Percentiles rank a stretch among this genome's conserved stretches.
Evolutionary conservation across 2,329 filamentous ascomycete genomes (phyloP).

Genomic region (Botrytis medusae): DNA sequence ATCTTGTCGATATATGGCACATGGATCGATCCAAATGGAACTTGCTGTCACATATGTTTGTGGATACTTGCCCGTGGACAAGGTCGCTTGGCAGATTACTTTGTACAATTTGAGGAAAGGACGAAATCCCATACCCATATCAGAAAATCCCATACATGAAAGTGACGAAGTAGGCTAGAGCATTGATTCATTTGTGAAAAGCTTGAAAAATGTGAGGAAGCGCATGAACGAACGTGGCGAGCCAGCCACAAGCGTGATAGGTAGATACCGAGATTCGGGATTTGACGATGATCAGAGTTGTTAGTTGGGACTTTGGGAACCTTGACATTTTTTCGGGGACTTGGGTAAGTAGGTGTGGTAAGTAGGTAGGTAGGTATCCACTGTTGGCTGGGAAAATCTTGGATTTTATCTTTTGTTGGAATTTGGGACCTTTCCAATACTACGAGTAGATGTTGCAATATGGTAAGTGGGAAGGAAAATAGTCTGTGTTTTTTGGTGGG

Average conservation of each 20-base stretch:
- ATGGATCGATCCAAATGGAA: neutral
- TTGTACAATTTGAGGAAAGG: neutral
- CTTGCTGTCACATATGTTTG: neutral
- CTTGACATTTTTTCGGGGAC: neutral
- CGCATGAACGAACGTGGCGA: neutral
- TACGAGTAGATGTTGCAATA: too few species aligned
- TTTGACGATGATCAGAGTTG: neutral
- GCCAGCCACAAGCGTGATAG: neutral
- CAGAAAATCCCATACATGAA: neutral
- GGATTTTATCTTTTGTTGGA: neutral
- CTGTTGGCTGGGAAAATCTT: neutral
- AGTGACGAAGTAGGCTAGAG: neutral
- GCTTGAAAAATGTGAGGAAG: neutral
- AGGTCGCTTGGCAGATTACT: neutral
- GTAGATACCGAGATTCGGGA: constrained; percentile 15
- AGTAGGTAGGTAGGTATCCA: neutral
- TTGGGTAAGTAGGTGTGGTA: neutral
- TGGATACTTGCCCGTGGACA: neutral
- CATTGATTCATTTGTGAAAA: neutral
- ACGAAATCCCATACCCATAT: neutral
- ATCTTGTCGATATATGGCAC: neutral
- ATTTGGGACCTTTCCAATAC: neutral
- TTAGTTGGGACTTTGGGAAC: neutral
- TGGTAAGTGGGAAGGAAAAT: too few species aligned
- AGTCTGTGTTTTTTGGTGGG: too few species aligned